Percentiles rank a stretch among this genome's conserved stretches.
phyloP scores from a whole-genome alignment of 1,284 basidiomycete species.

The Ustilago shanxiensis region DNA sequence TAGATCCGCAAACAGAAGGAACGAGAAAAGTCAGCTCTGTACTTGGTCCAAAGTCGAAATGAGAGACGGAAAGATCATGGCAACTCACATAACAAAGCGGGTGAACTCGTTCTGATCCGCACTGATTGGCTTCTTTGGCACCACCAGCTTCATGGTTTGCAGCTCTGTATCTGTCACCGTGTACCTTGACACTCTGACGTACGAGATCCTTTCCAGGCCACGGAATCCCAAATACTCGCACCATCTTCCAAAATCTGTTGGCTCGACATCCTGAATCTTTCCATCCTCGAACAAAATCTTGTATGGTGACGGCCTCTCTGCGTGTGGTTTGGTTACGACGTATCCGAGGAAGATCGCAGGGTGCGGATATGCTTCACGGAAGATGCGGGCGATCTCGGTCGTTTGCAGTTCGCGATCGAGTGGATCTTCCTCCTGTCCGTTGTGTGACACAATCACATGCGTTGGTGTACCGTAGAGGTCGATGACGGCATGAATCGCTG shows the following conservation, averaged over 20 bases:
- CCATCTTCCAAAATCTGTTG: constrained; percentile 59
- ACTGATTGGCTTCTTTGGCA: constrained; percentile 53
- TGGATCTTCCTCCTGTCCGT: constrained; percentile 91
- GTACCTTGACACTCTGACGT: constrained; percentile 64
- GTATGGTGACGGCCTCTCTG: constrained; percentile 83
- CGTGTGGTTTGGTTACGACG: constrained; percentile 81
- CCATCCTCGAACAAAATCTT: constrained; percentile 76
- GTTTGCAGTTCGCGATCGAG: constrained; percentile 90
- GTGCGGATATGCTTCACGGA: constrained; percentile 79
- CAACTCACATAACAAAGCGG: constrained; percentile 48
- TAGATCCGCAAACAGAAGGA: neutral
- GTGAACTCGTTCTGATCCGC: constrained; percentile 53
- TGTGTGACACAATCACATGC: constrained; percentile 87
- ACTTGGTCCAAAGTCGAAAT: neutral
- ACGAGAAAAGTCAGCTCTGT: neutral
- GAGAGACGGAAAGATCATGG: neutral
- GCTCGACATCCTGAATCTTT: constrained; percentile 72
- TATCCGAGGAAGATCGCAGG: constrained; percentile 84
- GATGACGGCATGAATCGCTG: constrained; percentile 80
- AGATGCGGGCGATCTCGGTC: constrained; percentile 82
- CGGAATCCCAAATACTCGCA: constrained; percentile 68
- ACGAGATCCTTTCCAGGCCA: constrained; percentile 60
- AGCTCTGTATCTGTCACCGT: constrained; percentile 67
- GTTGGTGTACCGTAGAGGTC: constrained; percentile 85
- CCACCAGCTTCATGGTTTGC: constrained; percentile 64